Percentiles rank a stretch among this genome's conserved stretches.
phyloP scores from a whole-genome alignment of 148 eudicot species.

The Rhododendron molle region DNA sequence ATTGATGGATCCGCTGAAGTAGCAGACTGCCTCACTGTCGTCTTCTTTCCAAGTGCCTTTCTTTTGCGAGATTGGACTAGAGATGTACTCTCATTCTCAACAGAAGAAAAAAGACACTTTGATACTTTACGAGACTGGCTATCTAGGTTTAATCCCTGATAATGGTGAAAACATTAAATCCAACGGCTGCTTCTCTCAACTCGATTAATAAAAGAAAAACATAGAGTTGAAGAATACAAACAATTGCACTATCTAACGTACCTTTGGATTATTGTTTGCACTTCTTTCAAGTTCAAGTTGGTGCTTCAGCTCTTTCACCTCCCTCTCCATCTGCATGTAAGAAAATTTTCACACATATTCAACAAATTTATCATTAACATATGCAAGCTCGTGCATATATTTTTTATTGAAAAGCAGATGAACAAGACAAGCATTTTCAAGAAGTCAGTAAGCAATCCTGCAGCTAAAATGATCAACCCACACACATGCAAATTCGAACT shows the following conservation, averaged over 20 bases:
- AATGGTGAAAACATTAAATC: constrained; percentile 2
- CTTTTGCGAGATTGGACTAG: constrained; percentile 27
- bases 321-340: constrained; percentile 69
- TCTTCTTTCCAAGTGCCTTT: constrained; percentile 38
- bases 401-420: not conserved
- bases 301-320: constrained; percentile 81
- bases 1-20: constrained; percentile 63
- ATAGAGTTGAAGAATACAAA: not conserved
- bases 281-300: constrained; percentile 79
- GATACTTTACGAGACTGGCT: constrained; percentile 64
- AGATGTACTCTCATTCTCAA: constrained; percentile 23
- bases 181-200: not conserved
- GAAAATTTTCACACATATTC: not conserved
- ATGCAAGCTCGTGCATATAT: not conserved
- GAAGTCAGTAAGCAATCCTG: not conserved
- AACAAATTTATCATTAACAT: not conserved
- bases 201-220: not conserved
- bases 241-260: constrained; percentile 12
- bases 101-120: constrained; percentile 58
- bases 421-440: not conserved
- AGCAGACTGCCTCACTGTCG: constrained; percentile 55
- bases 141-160: constrained; percentile 48
- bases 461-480: not conserved
- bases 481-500: not conserved
- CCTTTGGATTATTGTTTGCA: constrained; percentile 68